Base-by-base conservation (phyloP, 2,329 filamentous ascomycete genomes). In the Metarhizium brunneum region DNA sequence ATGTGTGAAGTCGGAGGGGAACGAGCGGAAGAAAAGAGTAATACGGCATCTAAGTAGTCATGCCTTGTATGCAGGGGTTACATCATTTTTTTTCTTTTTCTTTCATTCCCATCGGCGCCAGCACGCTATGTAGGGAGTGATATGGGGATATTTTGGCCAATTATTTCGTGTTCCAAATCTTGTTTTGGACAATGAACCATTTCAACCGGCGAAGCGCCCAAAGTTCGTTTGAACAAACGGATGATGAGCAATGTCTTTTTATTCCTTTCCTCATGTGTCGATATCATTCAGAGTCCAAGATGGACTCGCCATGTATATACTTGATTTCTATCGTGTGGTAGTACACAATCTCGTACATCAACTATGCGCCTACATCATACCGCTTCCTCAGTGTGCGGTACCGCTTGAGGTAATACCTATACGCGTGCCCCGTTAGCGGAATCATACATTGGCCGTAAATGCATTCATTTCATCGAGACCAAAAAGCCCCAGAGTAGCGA, bases 341-440 rank as follows among this genome's bases (percentile, higher is more conserved):
- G 25, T 18, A 25, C 18, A n/a, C 4, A 14, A n/a, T 43, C 18
- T 25, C 20, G 49, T 51, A 32, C 30, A 53, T 48, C 30, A 52
- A 49, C 4, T 38, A 47, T 73, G 68, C 70, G 40, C 66, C 59
- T 47, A 67, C 71, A 60, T 84, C 80, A 73, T 96, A 96, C 67
- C 90, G 80, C 73, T 94, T 86, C 66, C 87, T 85, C 65, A 96
- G 74, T 30, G 89, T 84, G 63, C 92, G 86, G 74, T 96, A 96
- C 68, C 88, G 83, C 76, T 95, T 96, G 65, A 96, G 77, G 74
- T 94, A 95, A 72, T 95, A 95, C 68, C 90, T 95, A 69, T 52
- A 48, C 25, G 13, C 32, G 7, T 4, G 6, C 16, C 13, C 20
- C 25, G 54, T 59, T 42, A 58, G 59, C 48, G 11, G 32, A 43